Conservation (phyloP, 805 yeast genomes). For the Metschnikowia sp. region DNA sequence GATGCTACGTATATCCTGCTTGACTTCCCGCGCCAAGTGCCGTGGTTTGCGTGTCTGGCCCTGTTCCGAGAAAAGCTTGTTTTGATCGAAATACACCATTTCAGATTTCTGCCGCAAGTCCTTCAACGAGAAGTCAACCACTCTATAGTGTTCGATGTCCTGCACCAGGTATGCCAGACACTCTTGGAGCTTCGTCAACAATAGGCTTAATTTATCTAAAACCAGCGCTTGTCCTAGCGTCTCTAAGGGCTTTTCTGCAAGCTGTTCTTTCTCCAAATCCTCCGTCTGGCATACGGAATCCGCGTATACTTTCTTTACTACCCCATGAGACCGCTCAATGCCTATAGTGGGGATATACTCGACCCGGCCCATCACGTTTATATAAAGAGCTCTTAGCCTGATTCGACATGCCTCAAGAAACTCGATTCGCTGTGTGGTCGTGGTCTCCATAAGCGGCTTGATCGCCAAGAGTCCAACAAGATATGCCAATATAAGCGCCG, state of each 20-base stretch:
- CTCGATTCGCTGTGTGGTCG: conserved; percentile 29
- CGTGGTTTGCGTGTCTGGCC: conserved; percentile 9
- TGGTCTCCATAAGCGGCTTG: conserved; percentile 34
- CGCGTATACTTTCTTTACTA: conserved; percentile 29
- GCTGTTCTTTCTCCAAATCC: conserved; percentile 20
- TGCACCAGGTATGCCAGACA: conserved; percentile 26
- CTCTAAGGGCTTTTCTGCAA: conserved; percentile 20
- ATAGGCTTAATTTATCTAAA: conserved; percentile 20
- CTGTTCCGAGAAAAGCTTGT: conserved; percentile 24
- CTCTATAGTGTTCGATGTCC: conserved; percentile 34
- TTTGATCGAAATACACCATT: conserved; percentile 30
- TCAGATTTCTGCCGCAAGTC: conserved; percentile 37
- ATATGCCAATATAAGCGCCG: conserved; percentile 27
- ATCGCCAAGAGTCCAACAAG: conserved; percentile 30
- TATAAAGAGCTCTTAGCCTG: conserved; percentile 33
- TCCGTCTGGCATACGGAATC: conserved; percentile 40
- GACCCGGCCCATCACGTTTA: conserved; percentile 32
- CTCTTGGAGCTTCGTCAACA: conserved; percentile 21
- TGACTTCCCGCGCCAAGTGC: conserved; percentile 33
- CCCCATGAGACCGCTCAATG: conserved; percentile 24
- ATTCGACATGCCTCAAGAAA: conserved; percentile 31
- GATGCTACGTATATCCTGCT: conserved; percentile 37
- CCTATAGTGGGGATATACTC: conserved; percentile 39
- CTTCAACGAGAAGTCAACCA: conserved; percentile 27
- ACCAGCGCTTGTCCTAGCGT: conserved; percentile 25